Base-by-base conservation (phyloP, 805 yeast species). In the Yamadazyma takamatsuzukensis region DNA sequence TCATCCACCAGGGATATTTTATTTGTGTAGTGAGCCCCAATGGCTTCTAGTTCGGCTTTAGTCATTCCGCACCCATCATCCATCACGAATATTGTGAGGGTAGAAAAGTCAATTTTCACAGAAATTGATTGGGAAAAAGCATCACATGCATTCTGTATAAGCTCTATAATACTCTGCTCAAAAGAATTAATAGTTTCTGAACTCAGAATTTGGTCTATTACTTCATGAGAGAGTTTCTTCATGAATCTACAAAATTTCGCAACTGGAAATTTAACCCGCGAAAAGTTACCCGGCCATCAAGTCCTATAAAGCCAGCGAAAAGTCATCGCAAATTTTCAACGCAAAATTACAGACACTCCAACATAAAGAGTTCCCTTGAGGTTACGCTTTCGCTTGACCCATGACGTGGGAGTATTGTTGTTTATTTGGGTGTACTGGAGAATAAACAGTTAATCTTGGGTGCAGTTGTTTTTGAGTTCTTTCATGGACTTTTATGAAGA, bases 61-160 rank as follows among this genome's bases (percentile, higher is more conserved):
- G 42, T 36, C 2, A 89, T 74, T 0, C 97, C 97, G 2, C 14
- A 17, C 0, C 97, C 97, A 52, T 89, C 65, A 53, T 89, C 97
- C 1, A 40, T 39, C 1, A 85, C 78, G 4, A 44, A 41, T 9
- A 69, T 45, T 15, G 59, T 48, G 5, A 70, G 43, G 1, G 57
- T 44, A 0, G 46, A 32, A 4, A 60, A 44, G 37, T 70, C 70
- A 3, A 62, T 18, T 6, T 47, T 36, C 2, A 78, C 56, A 3
- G 40, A 18, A 5, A 76, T 49, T 3, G 39, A 33, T 1, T 54
- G 44, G 0, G 86, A 76, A 0, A 57, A 54, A 0, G 83, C 70
- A 47, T 80, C 85, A 0, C 77, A 44, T 25, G 78, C 59, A 45
- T 80, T 80, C 35, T 72, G 72, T 2, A 78, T 30, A 9, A 79